A percentile compares a stretch with the other conserved stretches of the same genome.
Evolutionary conservation across 169 alveolate genomes (phyloP).

Genomic region (Fabrea salina): DNA sequence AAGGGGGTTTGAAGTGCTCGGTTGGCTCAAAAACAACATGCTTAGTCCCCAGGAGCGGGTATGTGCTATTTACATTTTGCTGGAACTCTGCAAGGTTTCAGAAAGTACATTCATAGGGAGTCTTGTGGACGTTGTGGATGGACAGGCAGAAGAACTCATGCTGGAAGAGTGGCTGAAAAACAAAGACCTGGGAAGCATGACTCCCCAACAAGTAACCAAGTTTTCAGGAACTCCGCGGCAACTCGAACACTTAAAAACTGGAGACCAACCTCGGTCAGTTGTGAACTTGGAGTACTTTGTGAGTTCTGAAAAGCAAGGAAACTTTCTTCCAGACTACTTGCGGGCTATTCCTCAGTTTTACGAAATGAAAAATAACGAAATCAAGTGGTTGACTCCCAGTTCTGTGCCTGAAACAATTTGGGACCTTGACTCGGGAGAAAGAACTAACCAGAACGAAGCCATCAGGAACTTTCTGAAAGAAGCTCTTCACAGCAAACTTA

Average conservation of each 20-base stretch:
- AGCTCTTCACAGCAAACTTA: background rate
- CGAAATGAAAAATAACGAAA: slow-evolving; percentile 7
- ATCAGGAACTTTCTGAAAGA: background rate
- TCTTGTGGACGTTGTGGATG: background rate
- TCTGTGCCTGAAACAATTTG: slow-evolving; percentile 26
- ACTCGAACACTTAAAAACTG: slow-evolving; percentile 5
- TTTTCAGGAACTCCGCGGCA: background rate
- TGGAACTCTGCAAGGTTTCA: background rate
- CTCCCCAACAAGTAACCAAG: background rate
- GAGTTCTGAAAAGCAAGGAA: background rate
- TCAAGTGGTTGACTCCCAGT: slow-evolving; percentile 22
- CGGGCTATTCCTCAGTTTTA: slow-evolving; percentile 14
- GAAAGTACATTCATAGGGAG: background rate
- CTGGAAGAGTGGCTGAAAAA: slow-evolving; percentile 19
- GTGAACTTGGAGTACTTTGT: background rate
- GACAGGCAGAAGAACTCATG: background rate
- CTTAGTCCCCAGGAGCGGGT: background rate
- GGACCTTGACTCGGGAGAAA: background rate
- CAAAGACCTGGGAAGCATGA: background rate
- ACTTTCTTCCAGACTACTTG: slow-evolving; percentile 9
- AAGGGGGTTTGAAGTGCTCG: slow-evolving; percentile 3
- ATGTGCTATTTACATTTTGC: background rate
- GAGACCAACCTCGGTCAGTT: slow-evolving; percentile 1
- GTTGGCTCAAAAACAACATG: slow-evolving; percentile 19
- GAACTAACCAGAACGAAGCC: background rate